Base-by-base conservation (phyloP, 768 basidiomycete genomes). In the Jaapia argillacea region DNA sequence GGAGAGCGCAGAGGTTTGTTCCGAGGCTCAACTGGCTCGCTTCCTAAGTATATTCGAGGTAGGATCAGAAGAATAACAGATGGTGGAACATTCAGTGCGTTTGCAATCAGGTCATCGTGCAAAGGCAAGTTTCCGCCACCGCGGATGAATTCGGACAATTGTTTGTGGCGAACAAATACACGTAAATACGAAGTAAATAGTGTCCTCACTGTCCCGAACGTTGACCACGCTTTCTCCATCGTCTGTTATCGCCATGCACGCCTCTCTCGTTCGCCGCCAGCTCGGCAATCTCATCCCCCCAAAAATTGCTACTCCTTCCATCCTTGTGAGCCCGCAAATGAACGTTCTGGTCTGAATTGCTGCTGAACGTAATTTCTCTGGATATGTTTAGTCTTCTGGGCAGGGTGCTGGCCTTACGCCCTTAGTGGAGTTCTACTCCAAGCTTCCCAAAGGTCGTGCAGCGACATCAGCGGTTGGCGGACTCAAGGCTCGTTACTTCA, bases 351-450 rank as follows among this genome's bases (percentile, higher is more conserved):
- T 33, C 28, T 33, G 10, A 33, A 16, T 33, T 10, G 16, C 16
- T 33, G 28, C 28, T 33, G 10, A 16, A 33, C 28, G 28, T 10
- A 33, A 10, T n/a, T n/a, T n/a, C n/a, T n/a, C n/a, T n/a, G n/a
- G n/a, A n/a, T 10, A 10, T 38, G 7, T 21, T 10, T 55, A 92
- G 90, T 80, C 86, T 43, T 78, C 86, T 42, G 85, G 82, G 44
- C 77, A 85, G 43, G 88, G 89, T 36, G 78, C 77, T 36, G 79
- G 86, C 49, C 84, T 94, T 42, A 70, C 74, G 45, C 80, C 81
- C 24, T 83, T 97, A 58, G 90, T 96, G 50, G 80, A 89, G 53
- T 97, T 96, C 67, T 98, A 98, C 72, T 91, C 87, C 47, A 93
- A 90, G 65, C 77, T 98, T 40, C 94, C 92, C 51, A 97, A 97